phyloP scores from a whole-genome alignment of 139 green algal species.

The Tetraselmis striata region DNA sequence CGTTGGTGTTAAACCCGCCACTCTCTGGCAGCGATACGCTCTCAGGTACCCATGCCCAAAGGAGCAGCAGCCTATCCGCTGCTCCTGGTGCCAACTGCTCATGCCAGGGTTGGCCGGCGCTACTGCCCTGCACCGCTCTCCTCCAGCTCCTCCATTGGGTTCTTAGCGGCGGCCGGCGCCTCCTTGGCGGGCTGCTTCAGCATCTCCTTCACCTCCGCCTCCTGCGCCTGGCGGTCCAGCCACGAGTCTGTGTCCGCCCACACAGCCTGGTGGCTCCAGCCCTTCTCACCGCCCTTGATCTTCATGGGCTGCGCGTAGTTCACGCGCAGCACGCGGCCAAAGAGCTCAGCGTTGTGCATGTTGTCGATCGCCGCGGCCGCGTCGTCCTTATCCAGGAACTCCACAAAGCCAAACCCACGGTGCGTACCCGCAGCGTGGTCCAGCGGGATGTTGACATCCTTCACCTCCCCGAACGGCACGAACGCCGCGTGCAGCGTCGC shows the following conservation, averaged over 20 bases:
- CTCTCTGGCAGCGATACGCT: too few relatives aligned
- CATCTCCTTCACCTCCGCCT: neutral
- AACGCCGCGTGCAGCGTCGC: slow-evolving; percentile 85
- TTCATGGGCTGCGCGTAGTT: slow-evolving; percentile 89
- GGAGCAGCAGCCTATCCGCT: too few relatives aligned
- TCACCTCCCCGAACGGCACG: slow-evolving; percentile 95
- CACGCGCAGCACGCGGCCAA: slow-evolving; percentile 61
- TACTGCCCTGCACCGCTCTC: neutral
- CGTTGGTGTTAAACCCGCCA: too few relatives aligned
- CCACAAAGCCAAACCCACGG: slow-evolving; percentile 86
- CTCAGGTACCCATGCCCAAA: too few relatives aligned
- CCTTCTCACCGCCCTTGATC: slow-evolving; percentile 89
- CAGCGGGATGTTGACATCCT: slow-evolving; percentile 90
- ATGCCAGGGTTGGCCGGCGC: too few relatives aligned
- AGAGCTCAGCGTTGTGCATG: slow-evolving; percentile 82
- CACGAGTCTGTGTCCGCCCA: slow-evolving; percentile 65
- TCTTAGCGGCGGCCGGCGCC: neutral
- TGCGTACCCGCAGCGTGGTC: slow-evolving; percentile 72
- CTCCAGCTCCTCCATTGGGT: neutral
- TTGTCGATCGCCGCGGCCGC: slow-evolving; percentile 90
- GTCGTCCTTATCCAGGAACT: slow-evolving; percentile 86
- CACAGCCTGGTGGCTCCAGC: slow-evolving; percentile 58
- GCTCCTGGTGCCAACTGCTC: too few relatives aligned
- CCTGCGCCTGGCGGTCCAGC: slow-evolving; percentile 2
- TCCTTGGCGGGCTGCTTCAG: neutral